Evolutionary conservation across 768 basidiomycete genomes (phyloP).

Genomic region (Xerocomellus intermedius): DNA sequence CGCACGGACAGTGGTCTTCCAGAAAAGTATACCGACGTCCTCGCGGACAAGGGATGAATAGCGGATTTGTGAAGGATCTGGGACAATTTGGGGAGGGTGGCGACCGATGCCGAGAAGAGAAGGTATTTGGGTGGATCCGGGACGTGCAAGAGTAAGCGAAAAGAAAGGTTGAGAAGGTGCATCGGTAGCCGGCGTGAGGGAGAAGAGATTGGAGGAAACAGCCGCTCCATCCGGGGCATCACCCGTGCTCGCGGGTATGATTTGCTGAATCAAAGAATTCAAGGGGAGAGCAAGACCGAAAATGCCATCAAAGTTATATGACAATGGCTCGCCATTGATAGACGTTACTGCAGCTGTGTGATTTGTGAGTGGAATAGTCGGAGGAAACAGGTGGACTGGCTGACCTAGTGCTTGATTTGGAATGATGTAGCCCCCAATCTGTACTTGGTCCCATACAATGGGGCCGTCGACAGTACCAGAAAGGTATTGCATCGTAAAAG

Average conservation of each 20-base stretch:
- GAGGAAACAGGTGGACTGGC: conserved; percentile 8
- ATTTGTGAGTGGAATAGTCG: neutral
- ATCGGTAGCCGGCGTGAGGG: conserved; percentile 50
- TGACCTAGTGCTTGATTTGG: conserved; percentile 68
- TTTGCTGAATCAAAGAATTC: conserved; percentile 61
- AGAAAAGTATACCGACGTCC: conserved; percentile 47
- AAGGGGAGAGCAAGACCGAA: conserved; percentile 74
- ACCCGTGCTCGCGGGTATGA: conserved; percentile 47
- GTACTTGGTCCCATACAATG: conserved; percentile 66
- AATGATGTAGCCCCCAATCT: conserved; percentile 63
- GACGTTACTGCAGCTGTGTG: conserved; percentile 54
- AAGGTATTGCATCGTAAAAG: conserved; percentile 58
- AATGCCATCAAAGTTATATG: conserved; percentile 58
- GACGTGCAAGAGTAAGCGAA: conserved; percentile 65
- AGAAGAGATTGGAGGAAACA: conserved; percentile 69
- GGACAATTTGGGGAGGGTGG: conserved; percentile 55
- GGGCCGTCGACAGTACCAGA: conserved; percentile 58
- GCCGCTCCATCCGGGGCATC: conserved; percentile 64
- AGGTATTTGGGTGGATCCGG: conserved; percentile 55
- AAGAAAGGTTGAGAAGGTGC: conserved; percentile 65
- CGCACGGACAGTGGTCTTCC: conserved; percentile 57
- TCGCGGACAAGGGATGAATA: conserved; percentile 50
- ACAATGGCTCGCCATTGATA: conserved; percentile 58
- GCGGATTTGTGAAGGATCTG: conserved; percentile 49
- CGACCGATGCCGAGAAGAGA: conserved; percentile 66